Evolutionary conservation across 1,139 yeast genomes (phyloP).

Genomic region (Debaryomycetaceae sp.): DNA sequence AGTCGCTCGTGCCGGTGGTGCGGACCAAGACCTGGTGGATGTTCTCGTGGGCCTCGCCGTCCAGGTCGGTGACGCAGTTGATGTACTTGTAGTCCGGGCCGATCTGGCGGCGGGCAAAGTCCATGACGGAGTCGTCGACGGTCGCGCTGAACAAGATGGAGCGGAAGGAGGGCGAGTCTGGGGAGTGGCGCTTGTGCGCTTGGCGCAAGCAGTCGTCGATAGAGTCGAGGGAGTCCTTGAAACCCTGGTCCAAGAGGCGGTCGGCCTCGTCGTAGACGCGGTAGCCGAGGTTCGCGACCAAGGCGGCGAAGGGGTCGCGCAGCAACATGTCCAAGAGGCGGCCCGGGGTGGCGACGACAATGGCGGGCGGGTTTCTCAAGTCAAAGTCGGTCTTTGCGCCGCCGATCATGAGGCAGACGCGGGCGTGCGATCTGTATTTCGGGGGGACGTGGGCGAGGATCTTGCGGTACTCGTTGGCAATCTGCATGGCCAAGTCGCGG

Average conservation of each 20-base stretch:
- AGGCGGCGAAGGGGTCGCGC: constrained; percentile 29
- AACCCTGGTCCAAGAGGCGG: constrained; percentile 67
- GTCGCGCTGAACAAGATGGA: constrained; percentile 85
- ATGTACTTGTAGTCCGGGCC: constrained; percentile 55
- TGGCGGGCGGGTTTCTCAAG: constrained; percentile 19
- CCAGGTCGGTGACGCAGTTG: constrained; percentile 68
- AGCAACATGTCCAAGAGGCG: constrained; percentile 57
- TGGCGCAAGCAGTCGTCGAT: constrained; percentile 41
- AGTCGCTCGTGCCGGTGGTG: constrained; percentile 38
- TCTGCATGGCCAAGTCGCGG: constrained; percentile 84
- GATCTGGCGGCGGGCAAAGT: constrained; percentile 56
- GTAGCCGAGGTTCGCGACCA: constrained; percentile 36
- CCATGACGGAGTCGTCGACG: constrained; percentile 53
- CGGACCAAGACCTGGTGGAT: constrained; percentile 57
- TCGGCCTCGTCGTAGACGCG: constrained; percentile 87
- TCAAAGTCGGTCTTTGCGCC: constrained; percentile 20
- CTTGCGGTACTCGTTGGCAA: constrained; percentile 53
- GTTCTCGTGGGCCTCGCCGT: constrained; percentile 70
- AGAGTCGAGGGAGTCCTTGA: constrained; percentile 48
- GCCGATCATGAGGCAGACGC: constrained; percentile 25
- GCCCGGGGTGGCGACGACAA: constrained; percentile 88
- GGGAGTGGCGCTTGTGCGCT: constrained; percentile 17
- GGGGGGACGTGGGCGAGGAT: constrained; percentile 15
- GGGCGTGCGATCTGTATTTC: constrained; percentile 5
- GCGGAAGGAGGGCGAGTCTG: constrained; percentile 29